These are phyloP conservation scores for Chrysosporium queenslandicum DNA, from an alignment of 2,329 filamentous ascomycete species.

Conservation along the genomic window DNA sequence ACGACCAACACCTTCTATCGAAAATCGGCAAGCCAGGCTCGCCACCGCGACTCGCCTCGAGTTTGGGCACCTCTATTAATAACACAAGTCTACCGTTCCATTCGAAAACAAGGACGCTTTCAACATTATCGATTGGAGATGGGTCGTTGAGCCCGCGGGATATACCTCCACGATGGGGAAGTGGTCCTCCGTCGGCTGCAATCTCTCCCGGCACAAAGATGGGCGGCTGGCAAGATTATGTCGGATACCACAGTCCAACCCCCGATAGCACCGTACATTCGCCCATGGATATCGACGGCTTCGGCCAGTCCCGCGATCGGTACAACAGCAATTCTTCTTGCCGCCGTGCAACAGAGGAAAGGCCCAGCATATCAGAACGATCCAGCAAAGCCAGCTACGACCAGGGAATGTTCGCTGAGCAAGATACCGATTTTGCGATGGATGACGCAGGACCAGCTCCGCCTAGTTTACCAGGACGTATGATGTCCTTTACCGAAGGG, in stretches of 20 bases:
- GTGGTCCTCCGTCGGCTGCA: slow-evolving; percentile 33
- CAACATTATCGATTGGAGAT: slow-evolving; percentile 16
- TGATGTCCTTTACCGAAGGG: slow-evolving; percentile 29
- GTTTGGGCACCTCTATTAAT: slow-evolving; percentile 24
- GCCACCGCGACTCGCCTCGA: slow-evolving; percentile 37
- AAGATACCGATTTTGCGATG: slow-evolving; percentile 34
- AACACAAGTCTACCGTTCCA: slow-evolving; percentile 26
- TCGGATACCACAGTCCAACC: slow-evolving; percentile 36
- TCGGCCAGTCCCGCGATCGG: slow-evolving; percentile 26
- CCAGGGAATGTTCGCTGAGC: slow-evolving; percentile 45
- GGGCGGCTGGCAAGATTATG: slow-evolving; percentile 34
- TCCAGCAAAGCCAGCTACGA: slow-evolving; percentile 55
- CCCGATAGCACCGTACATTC: slow-evolving; percentile 35
- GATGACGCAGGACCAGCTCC: slow-evolving; percentile 31
- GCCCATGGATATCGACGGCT: slow-evolving; percentile 35
- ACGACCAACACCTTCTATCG: slow-evolving; percentile 52
- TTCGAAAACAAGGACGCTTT: slow-evolving; percentile 25
- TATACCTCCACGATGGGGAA: slow-evolving; percentile 27
- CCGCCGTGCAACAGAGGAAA: slow-evolving; percentile 36
- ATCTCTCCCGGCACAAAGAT: slow-evolving; percentile 34
- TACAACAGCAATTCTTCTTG: slow-evolving; percentile 17
- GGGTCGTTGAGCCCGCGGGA: slow-evolving; percentile 17
- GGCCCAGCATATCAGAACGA: slow-evolving; percentile 37
- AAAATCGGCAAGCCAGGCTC: slow-evolving; percentile 53
- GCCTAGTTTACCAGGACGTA: slow-evolving; percentile 32